These are phyloP conservation scores for Citrus sp. DNA, from an alignment of 345 rosid genomes.

Conservation along the genomic window DNA sequence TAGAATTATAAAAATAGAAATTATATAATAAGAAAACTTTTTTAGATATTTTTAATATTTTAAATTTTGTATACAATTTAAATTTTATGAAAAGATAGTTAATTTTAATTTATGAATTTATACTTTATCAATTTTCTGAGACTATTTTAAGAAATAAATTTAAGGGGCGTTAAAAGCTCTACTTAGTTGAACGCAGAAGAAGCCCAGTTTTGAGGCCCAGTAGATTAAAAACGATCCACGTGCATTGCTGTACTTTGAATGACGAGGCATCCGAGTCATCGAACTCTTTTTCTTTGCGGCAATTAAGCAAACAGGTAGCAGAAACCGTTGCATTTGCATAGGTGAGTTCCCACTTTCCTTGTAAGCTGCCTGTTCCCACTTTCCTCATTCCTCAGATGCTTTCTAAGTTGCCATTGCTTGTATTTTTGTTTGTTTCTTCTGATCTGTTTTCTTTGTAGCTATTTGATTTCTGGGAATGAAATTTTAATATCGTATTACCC, in stretches of 20 bases:
- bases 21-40: no score
- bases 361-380: neutral
- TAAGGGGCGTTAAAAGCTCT: no score
- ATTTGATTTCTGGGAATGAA: conserved; percentile 1
- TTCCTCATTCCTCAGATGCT: neutral
- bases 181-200: no score
- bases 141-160: no score
- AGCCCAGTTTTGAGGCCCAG: neutral
- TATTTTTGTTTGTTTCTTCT: no score
- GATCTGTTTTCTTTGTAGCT: neutral
- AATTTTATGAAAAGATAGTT: no score
- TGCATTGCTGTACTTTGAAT: neutral
- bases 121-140: no score
- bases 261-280: neutral
- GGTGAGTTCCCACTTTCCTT: no score
- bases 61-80: no score
- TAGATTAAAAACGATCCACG: neutral
- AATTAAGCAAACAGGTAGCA: neutral
- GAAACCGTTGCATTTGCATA: neutral
- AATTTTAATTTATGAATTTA: no score
- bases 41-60: no score
- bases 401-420: neutral
- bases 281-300: neutral
- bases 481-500: neutral
- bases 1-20: no score